Evolutionary conservation across 2,329 filamentous ascomycete genomes (phyloP).

Genomic region (Laburnicola sp.): DNA sequence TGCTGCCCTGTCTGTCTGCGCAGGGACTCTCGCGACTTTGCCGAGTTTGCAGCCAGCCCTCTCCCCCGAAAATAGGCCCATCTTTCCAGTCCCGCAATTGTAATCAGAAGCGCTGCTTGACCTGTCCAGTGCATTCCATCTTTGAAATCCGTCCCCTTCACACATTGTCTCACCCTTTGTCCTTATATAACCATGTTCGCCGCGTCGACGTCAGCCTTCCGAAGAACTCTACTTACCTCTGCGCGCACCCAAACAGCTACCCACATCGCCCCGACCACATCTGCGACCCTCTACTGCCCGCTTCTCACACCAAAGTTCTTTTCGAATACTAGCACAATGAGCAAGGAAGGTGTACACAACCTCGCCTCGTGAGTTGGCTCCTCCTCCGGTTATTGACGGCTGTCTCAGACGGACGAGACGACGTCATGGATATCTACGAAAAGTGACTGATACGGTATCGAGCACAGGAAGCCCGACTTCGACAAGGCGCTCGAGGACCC

Average conservation of each 20-base stretch:
- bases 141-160: conserved; percentile 37
- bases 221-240: conserved; percentile 50
- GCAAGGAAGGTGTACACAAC: conserved; percentile 56
- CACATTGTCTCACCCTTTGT: conserved; percentile 13
- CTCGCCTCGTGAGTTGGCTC: conserved; percentile 46
- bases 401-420: conserved; percentile 2
- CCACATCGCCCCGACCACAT: conserved; percentile 27
- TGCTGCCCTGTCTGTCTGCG: conserved; percentile 10
- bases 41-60: conserved; percentile 26
- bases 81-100: conserved; percentile 25
- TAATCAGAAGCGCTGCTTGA: conserved; percentile 26
- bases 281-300: conserved; percentile 38
- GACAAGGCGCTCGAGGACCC: conserved; percentile 55
- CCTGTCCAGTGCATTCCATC: conserved; percentile 39
- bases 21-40: conserved; percentile 33
- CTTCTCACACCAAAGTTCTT: conserved; percentile 44
- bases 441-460: neutral
- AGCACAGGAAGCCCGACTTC: conserved; percentile 62
- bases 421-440: conserved; percentile 18
- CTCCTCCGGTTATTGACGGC: conserved; percentile 7
- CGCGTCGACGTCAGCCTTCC: conserved; percentile 35
- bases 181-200: conserved; percentile 49
- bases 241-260: conserved; percentile 43
- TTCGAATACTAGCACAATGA: conserved; percentile 49
- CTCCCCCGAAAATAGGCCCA: conserved; percentile 24